Evolutionary conservation across 2,329 filamentous ascomycete species (phyloP).

Genomic region (Cryoendolithus antarcticus): DNA sequence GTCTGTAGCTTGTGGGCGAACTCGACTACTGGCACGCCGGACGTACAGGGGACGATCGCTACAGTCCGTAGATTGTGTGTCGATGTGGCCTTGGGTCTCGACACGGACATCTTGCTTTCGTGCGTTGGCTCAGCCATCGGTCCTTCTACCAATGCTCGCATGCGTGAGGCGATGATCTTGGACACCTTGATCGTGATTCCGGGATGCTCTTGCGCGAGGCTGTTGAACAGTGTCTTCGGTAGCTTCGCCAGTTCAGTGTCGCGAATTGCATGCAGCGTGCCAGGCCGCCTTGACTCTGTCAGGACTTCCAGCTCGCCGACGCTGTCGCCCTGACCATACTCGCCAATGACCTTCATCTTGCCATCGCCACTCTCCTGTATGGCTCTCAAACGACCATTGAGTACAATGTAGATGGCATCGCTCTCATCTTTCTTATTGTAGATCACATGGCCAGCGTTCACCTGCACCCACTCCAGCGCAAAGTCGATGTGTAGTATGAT

Average conservation of each 20-base stretch:
- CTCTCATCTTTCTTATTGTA: conserved; percentile 92
- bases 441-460: conserved; percentile 86
- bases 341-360: conserved; percentile 73
- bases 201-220: conserved; percentile 88
- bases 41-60: conserved; percentile 77
- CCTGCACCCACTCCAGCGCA: conserved; percentile 94
- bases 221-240: conserved; percentile 92
- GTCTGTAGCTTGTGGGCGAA: conserved; percentile 83
- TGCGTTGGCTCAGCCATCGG: conserved; percentile 47
- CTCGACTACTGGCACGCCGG: conserved; percentile 85
- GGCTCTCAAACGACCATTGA: conserved; percentile 80
- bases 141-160: conserved; percentile 79
- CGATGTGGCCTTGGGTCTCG: conserved; percentile 59
- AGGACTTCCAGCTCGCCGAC: conserved; percentile 97
- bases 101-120: conserved; percentile 30
- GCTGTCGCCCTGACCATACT: conserved; percentile 94
- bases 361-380: conserved; percentile 73
- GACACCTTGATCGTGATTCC: conserved; percentile 99
- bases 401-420: conserved; percentile 93
- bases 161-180: conserved; percentile 91
- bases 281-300: conserved; percentile 83
- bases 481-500: conserved; percentile 96
- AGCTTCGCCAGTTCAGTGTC: conserved; percentile 96
- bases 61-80: conserved; percentile 89
- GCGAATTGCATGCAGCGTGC: conserved; percentile 86